phyloP scores from a whole-genome alignment of 495 filamentous ascomycete genomes.

The Evansstolkia leycettana region DNA sequence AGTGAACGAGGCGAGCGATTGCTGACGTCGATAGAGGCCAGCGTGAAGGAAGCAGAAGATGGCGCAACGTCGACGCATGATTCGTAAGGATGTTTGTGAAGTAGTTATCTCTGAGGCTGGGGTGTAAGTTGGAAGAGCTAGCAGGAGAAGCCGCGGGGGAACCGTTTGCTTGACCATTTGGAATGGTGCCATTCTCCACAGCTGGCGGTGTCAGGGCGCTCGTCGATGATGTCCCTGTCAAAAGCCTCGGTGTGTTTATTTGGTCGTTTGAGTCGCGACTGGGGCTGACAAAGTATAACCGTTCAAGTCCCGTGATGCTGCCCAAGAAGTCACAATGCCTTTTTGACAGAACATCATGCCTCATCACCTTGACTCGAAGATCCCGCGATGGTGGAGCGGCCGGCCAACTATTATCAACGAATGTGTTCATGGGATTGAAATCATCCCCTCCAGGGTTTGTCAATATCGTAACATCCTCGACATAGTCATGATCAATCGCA shows the following conservation, averaged over 20 bases:
- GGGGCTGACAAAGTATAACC: conserved; percentile 33
- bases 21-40: conserved; percentile 40
- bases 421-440: conserved; percentile 32
- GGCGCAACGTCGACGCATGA: conserved; percentile 39
- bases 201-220: conserved; percentile 18
- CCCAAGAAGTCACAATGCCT: conserved; percentile 28
- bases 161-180: conserved; percentile 3
- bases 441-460: conserved; percentile 30
- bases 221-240: conserved; percentile 4
- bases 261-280: conserved; percentile 16
- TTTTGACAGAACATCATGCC: conserved; percentile 29
- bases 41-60: conserved; percentile 43
- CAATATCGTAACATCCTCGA: conserved; percentile 41
- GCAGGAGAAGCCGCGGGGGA: conserved; percentile 17
- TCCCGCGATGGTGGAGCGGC: conserved; percentile 10
- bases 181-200: conserved; percentile 6
- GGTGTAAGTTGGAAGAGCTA: conserved; percentile 11
- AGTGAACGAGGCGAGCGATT: conserved; percentile 37
- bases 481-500: conserved; percentile 23
- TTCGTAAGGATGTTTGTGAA: conserved; percentile 30
- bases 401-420: conserved; percentile 43
- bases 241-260: conserved; percentile 17
- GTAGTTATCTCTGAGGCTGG: conserved; percentile 31
- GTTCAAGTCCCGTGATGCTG: conserved; percentile 27
- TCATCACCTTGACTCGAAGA: conserved; percentile 24